Conservation (phyloP, 139 green algal genomes). For the Klebsormidium nitens region DNA sequence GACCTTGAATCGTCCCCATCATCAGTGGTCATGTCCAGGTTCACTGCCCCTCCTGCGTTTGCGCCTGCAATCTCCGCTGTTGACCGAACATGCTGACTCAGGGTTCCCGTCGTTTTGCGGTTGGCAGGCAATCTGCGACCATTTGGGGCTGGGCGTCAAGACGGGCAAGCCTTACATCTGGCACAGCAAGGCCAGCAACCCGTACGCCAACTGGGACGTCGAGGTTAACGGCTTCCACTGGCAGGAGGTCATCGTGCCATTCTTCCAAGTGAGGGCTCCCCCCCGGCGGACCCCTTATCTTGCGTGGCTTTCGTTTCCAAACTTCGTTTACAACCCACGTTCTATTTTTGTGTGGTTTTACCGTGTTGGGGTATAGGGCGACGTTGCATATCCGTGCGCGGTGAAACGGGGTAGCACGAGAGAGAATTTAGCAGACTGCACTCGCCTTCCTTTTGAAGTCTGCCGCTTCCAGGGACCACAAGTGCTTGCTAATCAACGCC, state of each 20-base stretch:
- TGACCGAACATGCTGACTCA: no score
- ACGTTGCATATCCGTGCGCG: not conserved
- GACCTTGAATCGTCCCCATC: no score
- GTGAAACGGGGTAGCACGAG: no score
- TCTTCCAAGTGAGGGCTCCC: slow-evolving; percentile 13
- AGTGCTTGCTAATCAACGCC: no score
- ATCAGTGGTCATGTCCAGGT: no score
- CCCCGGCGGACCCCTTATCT: not conserved
- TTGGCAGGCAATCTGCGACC: slow-evolving; percentile 28
- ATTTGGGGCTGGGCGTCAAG: slow-evolving; percentile 31
- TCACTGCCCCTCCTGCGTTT: no score
- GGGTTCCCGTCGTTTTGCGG: no score
- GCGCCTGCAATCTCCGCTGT: no score
- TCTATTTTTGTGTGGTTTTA: not conserved
- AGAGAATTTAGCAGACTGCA: no score
- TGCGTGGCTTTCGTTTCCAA: not conserved
- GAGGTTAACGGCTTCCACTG: slow-evolving; percentile 28
- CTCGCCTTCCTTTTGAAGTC: no score
- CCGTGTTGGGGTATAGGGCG: not conserved
- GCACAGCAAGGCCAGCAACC: slow-evolving; percentile 32
- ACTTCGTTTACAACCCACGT: not conserved
- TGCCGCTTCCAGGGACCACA: no score
- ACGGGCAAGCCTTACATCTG: slow-evolving; percentile 28
- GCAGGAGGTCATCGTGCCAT: slow-evolving; percentile 84
- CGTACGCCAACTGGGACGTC: slow-evolving; percentile 24